Conservation (phyloP, 2,329 filamentous ascomycete species). For the Exophiala phaeomuriformis region DNA sequence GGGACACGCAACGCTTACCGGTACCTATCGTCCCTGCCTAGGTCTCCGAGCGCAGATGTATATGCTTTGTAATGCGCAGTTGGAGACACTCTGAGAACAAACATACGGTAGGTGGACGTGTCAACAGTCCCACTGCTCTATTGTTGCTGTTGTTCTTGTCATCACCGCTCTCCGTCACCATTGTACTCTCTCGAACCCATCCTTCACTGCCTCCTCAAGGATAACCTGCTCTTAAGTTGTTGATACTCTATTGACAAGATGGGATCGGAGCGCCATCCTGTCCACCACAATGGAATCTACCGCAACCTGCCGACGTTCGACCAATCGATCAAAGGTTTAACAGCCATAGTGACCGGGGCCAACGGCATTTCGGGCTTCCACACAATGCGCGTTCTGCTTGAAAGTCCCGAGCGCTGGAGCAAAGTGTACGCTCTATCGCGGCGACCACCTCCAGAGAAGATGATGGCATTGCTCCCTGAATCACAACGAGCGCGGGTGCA, state of each 20-base stretch:
- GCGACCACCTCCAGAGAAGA: slow-evolving; percentile 35
- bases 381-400: slow-evolving; percentile 44
- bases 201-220: too few species aligned
- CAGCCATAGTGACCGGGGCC: slow-evolving; percentile 48
- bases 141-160: too few species aligned
- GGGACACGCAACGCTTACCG: too few species aligned
- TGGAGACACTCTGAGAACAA: too few species aligned
- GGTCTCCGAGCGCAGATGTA: too few species aligned
- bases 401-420: slow-evolving; percentile 41
- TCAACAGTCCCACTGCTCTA: too few species aligned
- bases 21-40: too few species aligned
- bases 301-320: slow-evolving; percentile 45
- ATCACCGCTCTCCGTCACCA: too few species aligned
- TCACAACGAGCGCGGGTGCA: slow-evolving; percentile 36
- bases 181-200: too few species aligned
- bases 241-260: slow-evolving; percentile 10
- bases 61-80: too few species aligned
- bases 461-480: slow-evolving; percentile 32
- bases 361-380: slow-evolving; percentile 50
- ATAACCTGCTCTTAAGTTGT: too few species aligned
- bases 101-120: too few species aligned
- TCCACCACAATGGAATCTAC: slow-evolving; percentile 39
- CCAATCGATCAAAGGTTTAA: slow-evolving; percentile 38
- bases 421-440: slow-evolving; percentile 47
- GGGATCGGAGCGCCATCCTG: slow-evolving; percentile 26